Evolutionary conservation across 225 moss, liverwort and hornwort genomes (phyloP).

Genomic region (Climacium dendroides): DNA sequence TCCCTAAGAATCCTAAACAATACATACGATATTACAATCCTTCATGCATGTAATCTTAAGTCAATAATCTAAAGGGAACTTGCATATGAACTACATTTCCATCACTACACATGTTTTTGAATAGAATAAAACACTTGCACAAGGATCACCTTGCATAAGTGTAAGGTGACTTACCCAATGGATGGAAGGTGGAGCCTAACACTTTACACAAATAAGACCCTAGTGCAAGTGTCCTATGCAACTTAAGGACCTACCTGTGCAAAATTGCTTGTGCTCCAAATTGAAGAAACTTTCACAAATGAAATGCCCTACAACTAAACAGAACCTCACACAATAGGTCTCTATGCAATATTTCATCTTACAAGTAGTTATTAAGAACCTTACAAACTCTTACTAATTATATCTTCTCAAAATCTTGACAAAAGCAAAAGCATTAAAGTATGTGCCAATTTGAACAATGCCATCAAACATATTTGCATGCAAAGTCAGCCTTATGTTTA

Average conservation of each 20-base stretch:
- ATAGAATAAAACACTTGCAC: neutral
- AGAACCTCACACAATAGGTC: neutral
- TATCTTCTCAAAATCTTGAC: neutral
- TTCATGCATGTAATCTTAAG: too few species aligned
- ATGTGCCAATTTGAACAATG: neutral
- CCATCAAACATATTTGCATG: neutral
- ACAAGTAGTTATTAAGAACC: neutral
- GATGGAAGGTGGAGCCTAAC: fast-evolving
- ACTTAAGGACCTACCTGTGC: too few species aligned
- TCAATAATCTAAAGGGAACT: neutral
- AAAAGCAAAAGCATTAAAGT: neutral
- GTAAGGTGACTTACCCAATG: fast-evolving
- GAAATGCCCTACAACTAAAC: neutral
- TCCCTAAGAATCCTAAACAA: too few species aligned
- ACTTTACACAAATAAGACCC: fast-evolving
- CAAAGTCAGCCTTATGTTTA: neutral
- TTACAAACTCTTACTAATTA: neutral
- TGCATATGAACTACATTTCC: neutral
- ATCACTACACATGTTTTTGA: too few species aligned
- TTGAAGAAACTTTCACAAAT: neutral
- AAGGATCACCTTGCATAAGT: fast-evolving
- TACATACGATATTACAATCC: too few species aligned
- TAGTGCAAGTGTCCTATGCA: too few species aligned
- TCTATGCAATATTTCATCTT: neutral
- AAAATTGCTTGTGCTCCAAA: fast-evolving